Evolutionary conservation across 768 basidiomycete species (phyloP), one percentile per base, ranked within the genome.

Genomic region (Ephemerocybe angulata): DNA sequence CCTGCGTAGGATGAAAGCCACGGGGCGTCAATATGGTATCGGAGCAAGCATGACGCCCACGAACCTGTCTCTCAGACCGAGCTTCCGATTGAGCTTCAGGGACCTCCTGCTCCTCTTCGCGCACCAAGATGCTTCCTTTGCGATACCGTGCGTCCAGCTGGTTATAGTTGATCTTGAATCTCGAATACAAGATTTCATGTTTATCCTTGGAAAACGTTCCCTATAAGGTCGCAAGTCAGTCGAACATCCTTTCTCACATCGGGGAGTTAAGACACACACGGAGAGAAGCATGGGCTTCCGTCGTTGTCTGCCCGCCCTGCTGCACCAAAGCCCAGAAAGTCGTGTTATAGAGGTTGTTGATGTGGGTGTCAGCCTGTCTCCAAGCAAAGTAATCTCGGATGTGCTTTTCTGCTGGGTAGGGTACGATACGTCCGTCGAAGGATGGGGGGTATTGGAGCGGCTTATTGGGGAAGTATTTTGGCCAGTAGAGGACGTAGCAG

Each of bases 301-400:
- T 77, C 1, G 87, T 85, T 1, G 84, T 85, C 67, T 89, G 75
- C 0, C 86, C 88, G n/a, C 86, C 89, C 62, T 90, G 79, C 41
- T 87, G 86, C 0, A 98, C 84, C 30, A 99, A 80, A 0, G 93
- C 90, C 97, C 96, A 98, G 65, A 98, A 99, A 0, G 75, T 76
- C 0, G 97, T 98, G 65, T 99, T 99, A 73, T 98, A 95, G 22
- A 99, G 73, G 67, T 99, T 99, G 66, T 99, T 99, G 66, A 98
- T 88, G 66, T 99, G 97, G 0, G 96, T 96, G 66, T 98, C 96
- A 0, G 88, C 90, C 68, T 98, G 97, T 56, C 97, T 74, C 97
- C 97, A 99, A 0, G 90, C 72, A 66, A 98, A 95, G 67, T 99
- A 99, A 68, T 99, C 97, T 7, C 86, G 81, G 8, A 96, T 76